Base-by-base conservation (phyloP, 495 filamentous ascomycete species). In the Talaromyces proteolyticus region DNA sequence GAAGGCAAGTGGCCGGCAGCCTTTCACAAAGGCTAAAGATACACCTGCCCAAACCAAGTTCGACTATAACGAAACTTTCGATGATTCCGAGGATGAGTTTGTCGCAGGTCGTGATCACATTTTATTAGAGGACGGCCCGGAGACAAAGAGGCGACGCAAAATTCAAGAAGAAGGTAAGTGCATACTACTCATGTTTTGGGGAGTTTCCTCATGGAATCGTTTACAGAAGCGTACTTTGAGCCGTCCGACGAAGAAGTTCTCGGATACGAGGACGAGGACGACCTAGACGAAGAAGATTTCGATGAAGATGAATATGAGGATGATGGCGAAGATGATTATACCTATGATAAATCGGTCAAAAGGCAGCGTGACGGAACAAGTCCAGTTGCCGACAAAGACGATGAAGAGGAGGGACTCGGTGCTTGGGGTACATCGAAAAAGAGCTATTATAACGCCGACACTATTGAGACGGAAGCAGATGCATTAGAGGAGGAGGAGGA, bases 61-160 rank as follows among this genome's bases (percentile, higher is more conserved):
- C 44, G 57, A 73, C 46, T 78, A 82, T n/a, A 91, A 85, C 69
- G 80, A 87, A 62, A 85, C 92, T 59, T 85, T 96, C 55, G 89
- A 91, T 57, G 84, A 94, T 60, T 92, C 89, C 1, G 88, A 94
- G 58, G 93, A 98, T 68, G 90, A 93, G 52, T 95, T 95, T 67
- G 85, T 87, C 57, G 68, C 88, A 36, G 81, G 87, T 49, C 80
- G 87, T 24, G 92, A 97, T 65, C 83, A 88, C 56, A 80, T 98
- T 47, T 66, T 94, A 57, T 73, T 98, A 21, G 88, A 93, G 41
- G 87, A 92, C 53, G 83, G 74, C 23, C 86, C 86, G 23, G 81
- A 85, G 22, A 79, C 84, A 39, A 96, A 93, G 73, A 81, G 86
- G 55, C 74, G 82, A 53, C 79, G 81, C 59, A 83, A 79, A 57